These are phyloP conservation scores for Coriolopsis trogii DNA, from an alignment of 1,284 basidiomycete genomes.

Conservation along the genomic window DNA sequence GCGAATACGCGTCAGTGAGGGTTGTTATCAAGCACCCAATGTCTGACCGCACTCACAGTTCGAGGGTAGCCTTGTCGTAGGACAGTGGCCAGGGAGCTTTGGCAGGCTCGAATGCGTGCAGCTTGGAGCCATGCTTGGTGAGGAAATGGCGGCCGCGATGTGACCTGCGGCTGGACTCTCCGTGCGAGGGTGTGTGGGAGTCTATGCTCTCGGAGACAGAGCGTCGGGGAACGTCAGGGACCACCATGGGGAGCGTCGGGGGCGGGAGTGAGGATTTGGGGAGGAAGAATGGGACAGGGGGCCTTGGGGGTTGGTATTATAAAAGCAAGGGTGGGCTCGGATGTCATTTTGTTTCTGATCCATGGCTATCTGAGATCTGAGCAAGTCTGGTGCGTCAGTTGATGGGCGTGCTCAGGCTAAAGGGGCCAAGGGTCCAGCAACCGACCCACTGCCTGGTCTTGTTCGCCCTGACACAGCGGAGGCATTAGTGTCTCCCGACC, in stretches of 20 bases:
- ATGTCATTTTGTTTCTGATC: background rate
- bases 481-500: too few relatives aligned
- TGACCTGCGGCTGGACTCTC: constrained; percentile 5
- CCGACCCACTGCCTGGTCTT: too few relatives aligned
- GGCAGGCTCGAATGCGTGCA: constrained; percentile 65
- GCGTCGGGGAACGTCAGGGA: background rate
- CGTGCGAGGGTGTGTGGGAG: background rate
- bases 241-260: too few relatives aligned
- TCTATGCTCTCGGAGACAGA: constrained; percentile 4
- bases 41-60: constrained; percentile 56
- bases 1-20: background rate
- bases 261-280: background rate
- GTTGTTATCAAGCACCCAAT: too few relatives aligned
- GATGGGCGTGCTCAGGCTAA: too few relatives aligned
- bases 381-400: too few relatives aligned
- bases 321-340: background rate
- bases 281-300: background rate
- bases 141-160: constrained; percentile 41
- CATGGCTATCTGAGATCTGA: background rate
- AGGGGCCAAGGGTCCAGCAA: too few relatives aligned
- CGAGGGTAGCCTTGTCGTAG: constrained; percentile 63
- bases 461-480: too few relatives aligned
- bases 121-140: constrained; percentile 58
- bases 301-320: background rate
- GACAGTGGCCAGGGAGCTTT: constrained; percentile 72